Conservation (phyloP, 495 filamentous ascomycete genomes). For the Lophiostoma macrostomum region DNA sequence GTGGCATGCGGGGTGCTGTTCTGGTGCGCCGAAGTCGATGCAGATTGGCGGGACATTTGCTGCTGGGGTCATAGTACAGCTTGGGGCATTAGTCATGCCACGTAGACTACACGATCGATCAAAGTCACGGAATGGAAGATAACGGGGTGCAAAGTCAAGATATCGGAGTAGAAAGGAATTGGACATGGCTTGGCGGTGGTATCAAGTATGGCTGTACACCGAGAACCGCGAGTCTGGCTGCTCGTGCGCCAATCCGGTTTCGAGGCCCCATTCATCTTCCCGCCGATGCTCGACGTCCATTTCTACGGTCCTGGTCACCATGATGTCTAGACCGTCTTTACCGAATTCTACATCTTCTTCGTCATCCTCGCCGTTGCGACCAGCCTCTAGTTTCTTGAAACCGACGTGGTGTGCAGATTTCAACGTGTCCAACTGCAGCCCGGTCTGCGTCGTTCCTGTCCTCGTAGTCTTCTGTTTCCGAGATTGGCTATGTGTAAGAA, state of each 20-base stretch:
- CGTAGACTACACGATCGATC: too few species aligned
- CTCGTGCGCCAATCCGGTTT: too few species aligned
- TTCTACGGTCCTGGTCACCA: background rate
- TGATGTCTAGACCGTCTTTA: background rate
- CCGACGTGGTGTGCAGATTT: slow-evolving; percentile 4
- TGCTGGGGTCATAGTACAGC: background rate
- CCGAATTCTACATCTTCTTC: background rate
- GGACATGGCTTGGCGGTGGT: too few species aligned
- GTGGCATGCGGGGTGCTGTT: slow-evolving; percentile 3
- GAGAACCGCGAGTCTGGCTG: too few species aligned
- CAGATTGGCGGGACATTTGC: background rate
- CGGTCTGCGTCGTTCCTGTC: background rate
- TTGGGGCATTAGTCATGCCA: too few species aligned
- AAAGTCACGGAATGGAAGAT: background rate
- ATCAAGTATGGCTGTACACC: too few species aligned
- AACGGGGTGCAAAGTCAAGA: background rate
- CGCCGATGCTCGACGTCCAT: too few species aligned
- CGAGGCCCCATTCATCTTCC: too few species aligned
- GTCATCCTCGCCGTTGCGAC: background rate
- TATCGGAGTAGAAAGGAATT: too few species aligned
- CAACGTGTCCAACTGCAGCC: slow-evolving; percentile 7
- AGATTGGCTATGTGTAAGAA: slow-evolving; percentile 8
- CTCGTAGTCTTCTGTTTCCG: background rate
- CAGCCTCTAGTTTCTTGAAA: slow-evolving; percentile 6
- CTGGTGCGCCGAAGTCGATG: slow-evolving; percentile 10